Evolutionary conservation across 164 flowering plant genomes (phyloP).

Genomic region (Tetrastigma voinierianum): DNA sequence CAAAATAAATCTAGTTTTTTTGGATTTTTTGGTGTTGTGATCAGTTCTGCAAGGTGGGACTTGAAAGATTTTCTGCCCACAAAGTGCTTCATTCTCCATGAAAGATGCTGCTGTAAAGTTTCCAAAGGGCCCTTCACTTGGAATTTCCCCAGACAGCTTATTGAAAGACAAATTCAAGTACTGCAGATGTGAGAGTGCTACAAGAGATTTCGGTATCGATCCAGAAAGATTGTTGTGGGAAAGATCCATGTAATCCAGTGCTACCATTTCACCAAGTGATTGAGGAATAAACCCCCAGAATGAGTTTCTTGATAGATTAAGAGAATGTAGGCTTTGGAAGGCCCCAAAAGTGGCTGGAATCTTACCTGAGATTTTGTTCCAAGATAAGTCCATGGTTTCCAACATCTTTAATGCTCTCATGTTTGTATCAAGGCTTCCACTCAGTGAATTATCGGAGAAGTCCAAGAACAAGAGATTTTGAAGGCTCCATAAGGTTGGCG

Average conservation of each 20-base stretch:
- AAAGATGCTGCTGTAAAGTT: conserved; percentile 14
- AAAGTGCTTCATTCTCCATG: too few species aligned
- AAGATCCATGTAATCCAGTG: conserved; percentile 7
- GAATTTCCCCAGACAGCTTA: conserved; percentile 10
- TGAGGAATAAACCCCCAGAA: conserved; percentile 9
- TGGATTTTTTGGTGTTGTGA: too few species aligned
- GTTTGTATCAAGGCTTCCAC: conserved; percentile 9
- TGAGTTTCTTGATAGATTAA: not conserved
- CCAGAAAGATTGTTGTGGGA: conserved; percentile 10
- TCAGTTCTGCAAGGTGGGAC: too few species aligned
- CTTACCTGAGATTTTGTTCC: conserved; percentile 5
- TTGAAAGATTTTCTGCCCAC: too few species aligned
- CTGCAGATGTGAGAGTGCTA: not conserved
- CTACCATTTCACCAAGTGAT: not conserved
- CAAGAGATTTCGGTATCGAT: conserved; percentile 3
- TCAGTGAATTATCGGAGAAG: conserved; percentile 17
- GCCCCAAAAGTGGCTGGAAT: not conserved
- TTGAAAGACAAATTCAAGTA: conserved; percentile 14
- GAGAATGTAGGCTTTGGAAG: not conserved
- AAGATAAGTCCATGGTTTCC: conserved; percentile 6
- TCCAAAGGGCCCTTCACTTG: conserved; percentile 9
- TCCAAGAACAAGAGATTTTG: conserved; percentile 3
- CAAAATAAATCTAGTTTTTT: too few species aligned
- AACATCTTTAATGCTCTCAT: conserved; percentile 11
- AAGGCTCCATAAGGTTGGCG: conserved; percentile 14